Percentiles rank a stretch among this genome's conserved stretches.
These are phyloP conservation scores for Wallemia hederae DNA, from an alignment of 1,284 basidiomycete species.

Conservation along the genomic window DNA sequence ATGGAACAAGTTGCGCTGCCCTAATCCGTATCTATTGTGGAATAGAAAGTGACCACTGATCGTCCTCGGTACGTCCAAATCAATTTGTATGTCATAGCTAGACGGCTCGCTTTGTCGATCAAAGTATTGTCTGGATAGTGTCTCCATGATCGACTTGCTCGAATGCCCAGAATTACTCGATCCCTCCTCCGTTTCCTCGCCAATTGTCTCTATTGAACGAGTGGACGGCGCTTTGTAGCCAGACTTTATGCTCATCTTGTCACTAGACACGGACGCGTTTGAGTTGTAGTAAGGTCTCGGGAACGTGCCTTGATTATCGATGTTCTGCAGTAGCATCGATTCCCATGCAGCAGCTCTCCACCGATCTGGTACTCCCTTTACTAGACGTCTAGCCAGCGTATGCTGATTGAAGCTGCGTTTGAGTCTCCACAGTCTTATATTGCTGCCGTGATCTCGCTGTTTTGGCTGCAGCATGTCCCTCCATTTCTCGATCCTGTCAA, in stretches of 20 bases:
- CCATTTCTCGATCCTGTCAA: slow-evolving; percentile 53
- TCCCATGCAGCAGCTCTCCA: slow-evolving; percentile 88
- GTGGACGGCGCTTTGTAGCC: slow-evolving; percentile 9
- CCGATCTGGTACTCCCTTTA: slow-evolving; percentile 87
- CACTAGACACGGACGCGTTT: slow-evolving; percentile 6
- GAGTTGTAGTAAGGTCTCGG: slow-evolving; percentile 15
- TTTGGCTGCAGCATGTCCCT: slow-evolving; percentile 43
- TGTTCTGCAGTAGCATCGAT: slow-evolving; percentile 25
- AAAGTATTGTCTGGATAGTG: neutral
- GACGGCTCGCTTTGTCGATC: slow-evolving; percentile 24
- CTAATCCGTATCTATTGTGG: slow-evolving; percentile 77
- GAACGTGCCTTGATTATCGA: slow-evolving; percentile 17
- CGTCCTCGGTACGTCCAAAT: slow-evolving; percentile 87
- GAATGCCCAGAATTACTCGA: slow-evolving; percentile 24
- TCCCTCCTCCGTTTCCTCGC: neutral
- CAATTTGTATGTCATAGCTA: slow-evolving; percentile 82
- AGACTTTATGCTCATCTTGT: slow-evolving; percentile 10
- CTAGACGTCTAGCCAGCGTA: slow-evolving; percentile 35
- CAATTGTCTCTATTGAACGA: neutral
- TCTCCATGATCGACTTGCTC: neutral
- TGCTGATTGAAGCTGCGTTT: slow-evolving; percentile 27
- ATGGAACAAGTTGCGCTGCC: slow-evolving; percentile 80
- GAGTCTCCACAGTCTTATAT: slow-evolving; percentile 42
- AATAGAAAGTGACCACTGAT: slow-evolving; percentile 87
- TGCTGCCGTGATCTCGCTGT: slow-evolving; percentile 38